These are phyloP conservation scores for Diaporthe sp. DNA, from an alignment of 2,329 filamentous ascomycete species.

Conservation along the genomic window DNA sequence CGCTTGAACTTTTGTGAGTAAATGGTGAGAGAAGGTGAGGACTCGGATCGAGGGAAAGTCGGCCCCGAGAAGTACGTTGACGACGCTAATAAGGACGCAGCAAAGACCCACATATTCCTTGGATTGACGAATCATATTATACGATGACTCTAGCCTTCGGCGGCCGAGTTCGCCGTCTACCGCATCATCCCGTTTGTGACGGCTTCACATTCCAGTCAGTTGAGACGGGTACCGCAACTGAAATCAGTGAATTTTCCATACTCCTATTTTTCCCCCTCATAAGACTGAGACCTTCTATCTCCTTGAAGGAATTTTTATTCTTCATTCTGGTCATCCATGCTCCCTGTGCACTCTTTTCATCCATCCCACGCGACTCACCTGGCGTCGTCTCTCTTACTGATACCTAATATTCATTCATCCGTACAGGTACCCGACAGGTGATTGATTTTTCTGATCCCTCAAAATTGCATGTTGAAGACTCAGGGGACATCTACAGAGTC, in stretches of 20 bases:
- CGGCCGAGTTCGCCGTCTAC: constrained; percentile 2
- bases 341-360: not conserved
- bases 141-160: not conserved
- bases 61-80: constrained; percentile 1
- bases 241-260: not conserved
- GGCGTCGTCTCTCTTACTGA: not conserved
- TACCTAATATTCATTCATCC: not conserved
- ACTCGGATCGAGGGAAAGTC: constrained; percentile 11
- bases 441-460: not conserved
- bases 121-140: not conserved
- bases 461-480: not conserved
- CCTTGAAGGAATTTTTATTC: not conserved
- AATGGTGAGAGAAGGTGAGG: not conserved
- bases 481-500: not conserved
- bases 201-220: not conserved
- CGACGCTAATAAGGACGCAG: not conserved
- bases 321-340: not conserved
- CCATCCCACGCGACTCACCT: not conserved
- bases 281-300: not conserved
- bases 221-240: not conserved
- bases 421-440: too few relatives aligned
- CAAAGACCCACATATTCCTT: not conserved
- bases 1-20: not conserved
- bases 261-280: not conserved
- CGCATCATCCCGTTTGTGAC: not conserved